Evolutionary conservation across 2,329 filamentous ascomycete genomes (phyloP), one percentile per base, ranked within the genome.

Genomic region (Setomelanomma holmii): DNA sequence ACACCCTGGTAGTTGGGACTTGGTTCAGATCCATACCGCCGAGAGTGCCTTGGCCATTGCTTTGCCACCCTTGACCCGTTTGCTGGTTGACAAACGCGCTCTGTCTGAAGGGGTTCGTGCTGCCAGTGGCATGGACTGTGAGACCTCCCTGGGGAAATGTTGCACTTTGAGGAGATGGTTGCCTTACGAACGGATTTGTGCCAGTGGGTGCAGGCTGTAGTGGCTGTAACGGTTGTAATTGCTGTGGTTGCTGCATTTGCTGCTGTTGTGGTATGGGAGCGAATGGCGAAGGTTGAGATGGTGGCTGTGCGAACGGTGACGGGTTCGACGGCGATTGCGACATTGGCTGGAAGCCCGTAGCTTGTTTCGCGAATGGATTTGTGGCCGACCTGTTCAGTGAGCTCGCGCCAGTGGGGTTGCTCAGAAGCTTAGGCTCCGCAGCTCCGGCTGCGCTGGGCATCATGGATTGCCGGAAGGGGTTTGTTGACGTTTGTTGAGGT

Each of bases 381-480:
- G 91, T 96, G 23, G 89, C 88, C 67, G 90, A 88, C 24, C 86
- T 85, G 46, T 76, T 76, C 7, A 76, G 47, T 49, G 55, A 79
- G 70, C 53, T 79, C 73, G 45, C 64, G 43, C 64, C 66, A 4
- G 67, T 69, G 6, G 71, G 67, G 40, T 72, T 75, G 40, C 53
- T 63, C 33, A 73, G 57, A 4, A 72, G 56, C 23, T 69, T 70
- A 12, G 64, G 66, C 42, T 73, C 69, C 2, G 60, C 49, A 17
- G 53, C 39, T 27, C 61, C 61, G 21, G 60, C 55, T 22, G 59
- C 47, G 39, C 45, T 61, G 2, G 78, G 68, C 78, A 96, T 80
- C 87, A 93, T 93, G 1, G 93, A 97, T 69, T 92, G 89, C 36
- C 95, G 85, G 84, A 99, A 99, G 0, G 95, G 95, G 71, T 99